Evolutionary conservation across 1,284 basidiomycete genomes (phyloP), one percentile per base, ranked within the genome.

Genomic region (Megacollybia platyphylla): DNA sequence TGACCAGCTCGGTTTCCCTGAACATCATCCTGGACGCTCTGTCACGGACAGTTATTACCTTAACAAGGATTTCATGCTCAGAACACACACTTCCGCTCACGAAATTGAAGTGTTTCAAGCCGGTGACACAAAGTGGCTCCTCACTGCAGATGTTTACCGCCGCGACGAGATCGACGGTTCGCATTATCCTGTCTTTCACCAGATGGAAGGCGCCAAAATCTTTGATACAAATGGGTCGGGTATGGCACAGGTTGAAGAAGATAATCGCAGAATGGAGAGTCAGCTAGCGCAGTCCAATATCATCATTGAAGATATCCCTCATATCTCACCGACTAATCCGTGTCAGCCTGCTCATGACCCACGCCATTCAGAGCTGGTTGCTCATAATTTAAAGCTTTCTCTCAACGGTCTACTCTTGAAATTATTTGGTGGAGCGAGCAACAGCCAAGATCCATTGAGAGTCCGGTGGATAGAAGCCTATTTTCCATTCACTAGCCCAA

Each of bases 111-210:
- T 84, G 5, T 98, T 97, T 61, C 63, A 73, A 35, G 63, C 68
- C 30, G 88, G 88, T 4, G 68, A 84, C 51, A 76, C 85, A 30
- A 71, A 73, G 42, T 98, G 93, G 88, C 69, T 98, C 28, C 71
- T 98, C 40, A 88, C 92, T 1, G 93, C 96, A n/a, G 96, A 99
- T 65, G 96, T 99, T 38, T 99, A 97, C 63, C 70, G 96, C 36
- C 79, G 96, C 50, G 96, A 99, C 73, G 96, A 98, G 64, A 98
- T 99, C 51, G 96, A 99, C 64, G 75, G 79, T 15, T 88, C 85
- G 7, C 96, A 99, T 61, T 97, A 97, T 61, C 96, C 96, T 13
- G 87, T 97, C 36, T 99, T 99, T 60, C 96, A 99, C 63, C 96
- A 99, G 64, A 91, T 97, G 68, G 96, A 99, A 61, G 96, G 94